Percentiles rank a stretch among this genome's conserved stretches.
These are phyloP conservation scores for Verticillium zaregamsianum DNA, from an alignment of 2,329 filamentous ascomycete genomes.

Conservation along the genomic window DNA sequence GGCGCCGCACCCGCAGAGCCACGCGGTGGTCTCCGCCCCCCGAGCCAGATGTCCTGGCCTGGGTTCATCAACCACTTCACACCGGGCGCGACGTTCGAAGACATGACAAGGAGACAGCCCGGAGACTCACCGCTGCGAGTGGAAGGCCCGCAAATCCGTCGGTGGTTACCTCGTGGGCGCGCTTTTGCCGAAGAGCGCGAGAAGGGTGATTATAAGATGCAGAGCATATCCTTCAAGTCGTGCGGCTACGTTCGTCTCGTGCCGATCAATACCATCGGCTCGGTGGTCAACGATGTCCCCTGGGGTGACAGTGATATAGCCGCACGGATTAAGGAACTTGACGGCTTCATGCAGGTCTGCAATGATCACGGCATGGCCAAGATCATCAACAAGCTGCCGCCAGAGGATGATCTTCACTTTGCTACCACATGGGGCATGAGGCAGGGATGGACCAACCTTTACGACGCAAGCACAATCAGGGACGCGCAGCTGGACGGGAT, in stretches of 20 bases:
- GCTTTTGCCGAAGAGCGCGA: conserved; percentile 11
- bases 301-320: conserved; percentile 10
- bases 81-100: conserved; percentile 26
- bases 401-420: conserved; percentile 24
- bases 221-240: conserved; percentile 48
- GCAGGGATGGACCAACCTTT: conserved; percentile 32
- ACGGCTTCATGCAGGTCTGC: conserved; percentile 28
- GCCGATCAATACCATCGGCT: conserved; percentile 31
- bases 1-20: not conserved
- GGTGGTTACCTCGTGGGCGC: not conserved
- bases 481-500: conserved; percentile 32
- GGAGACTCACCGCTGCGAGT: too few relatives aligned
- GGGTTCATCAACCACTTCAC: conserved; percentile 39
- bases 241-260: conserved; percentile 55
- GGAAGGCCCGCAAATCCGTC: not conserved
- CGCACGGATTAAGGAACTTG: conserved; percentile 8
- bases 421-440: conserved; percentile 26
- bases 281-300: conserved; percentile 20
- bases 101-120: conserved; percentile 3
- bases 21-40: conserved; percentile 6
- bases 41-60: conserved; percentile 32
- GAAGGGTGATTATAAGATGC: conserved; percentile 24
- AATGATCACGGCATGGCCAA: conserved; percentile 30
- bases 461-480: conserved; percentile 22
- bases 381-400: conserved; percentile 23